Base-by-base conservation (phyloP, 2,329 filamentous ascomycete genomes). In the Botrytis aclada region DNA sequence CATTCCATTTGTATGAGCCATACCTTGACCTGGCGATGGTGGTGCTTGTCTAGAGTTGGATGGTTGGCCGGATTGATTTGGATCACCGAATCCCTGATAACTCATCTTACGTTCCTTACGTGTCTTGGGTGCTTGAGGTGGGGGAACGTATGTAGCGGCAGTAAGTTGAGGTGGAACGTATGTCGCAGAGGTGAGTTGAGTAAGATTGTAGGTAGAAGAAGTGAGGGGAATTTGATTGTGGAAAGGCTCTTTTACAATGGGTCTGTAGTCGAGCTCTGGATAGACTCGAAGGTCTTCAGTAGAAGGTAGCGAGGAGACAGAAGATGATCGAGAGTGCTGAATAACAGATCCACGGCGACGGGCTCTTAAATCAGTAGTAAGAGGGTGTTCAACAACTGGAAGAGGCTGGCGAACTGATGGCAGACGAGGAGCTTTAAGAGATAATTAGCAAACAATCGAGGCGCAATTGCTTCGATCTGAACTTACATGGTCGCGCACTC, bases 1-100 rank as follows among this genome's bases (percentile, higher is more conserved):
- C 73, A 79, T 78, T 41, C 80, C 80, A 69, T 81, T 81, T 8
- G 75, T 67, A 71, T 80, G 79, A 62, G 76, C 72, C 65, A 79
- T 77, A 20, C 75, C 74, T 74, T 78, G 79, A 20, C 78, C 78
- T 41, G 80, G 78, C 0, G 79, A 80, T 39, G 80, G 79, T 32
- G 80, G 79, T n/a, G 80, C 79, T 75, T 79, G 78, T 56, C 78
- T 75, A 56, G 76, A 74, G 56, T 76, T 77, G 12, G 72, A 71
- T 20, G 72, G 56, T 32, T 72, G 73, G 22, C 74, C 72, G 43
- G 75, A 70, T 63, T 77, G 75, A 43, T 78, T 74, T 6, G 74
- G 70, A 29, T 80, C 79, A 41, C 75, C 29, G n/a, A 72, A 70
- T 6, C 54, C 54, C 62, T 72, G 71, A 37, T 72, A 72, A 67